phyloP scores from a whole-genome alignment of 2,329 filamentous ascomycete genomes.

The Zymoseptoria brevis region DNA sequence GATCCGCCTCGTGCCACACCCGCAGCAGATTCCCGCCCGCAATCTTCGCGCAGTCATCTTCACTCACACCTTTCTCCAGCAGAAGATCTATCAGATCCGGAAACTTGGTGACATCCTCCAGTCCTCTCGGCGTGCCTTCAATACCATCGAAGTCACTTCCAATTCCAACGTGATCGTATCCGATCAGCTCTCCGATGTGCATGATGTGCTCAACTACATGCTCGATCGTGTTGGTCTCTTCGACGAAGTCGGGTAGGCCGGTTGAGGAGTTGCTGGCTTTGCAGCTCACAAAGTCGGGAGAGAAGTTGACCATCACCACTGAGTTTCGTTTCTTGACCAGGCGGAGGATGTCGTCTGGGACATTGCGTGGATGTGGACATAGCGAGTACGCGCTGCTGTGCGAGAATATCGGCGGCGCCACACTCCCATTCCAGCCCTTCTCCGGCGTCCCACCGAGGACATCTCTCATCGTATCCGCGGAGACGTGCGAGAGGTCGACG shows the following conservation, averaged over 20 bases:
- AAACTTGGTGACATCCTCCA: conserved; percentile 81
- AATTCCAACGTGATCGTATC: conserved; percentile 79
- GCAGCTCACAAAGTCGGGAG: conserved; percentile 75
- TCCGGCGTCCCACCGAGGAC: conserved; percentile 52
- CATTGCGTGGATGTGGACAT: conserved; percentile 84
- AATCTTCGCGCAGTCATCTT: conserved; percentile 65
- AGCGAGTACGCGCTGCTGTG: conserved; percentile 75
- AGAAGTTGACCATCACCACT: conserved; percentile 87
- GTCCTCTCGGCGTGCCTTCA: conserved; percentile 54
- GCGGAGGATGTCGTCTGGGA: conserved; percentile 72
- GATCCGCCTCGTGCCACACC: conserved; percentile 75
- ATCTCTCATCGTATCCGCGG: conserved; percentile 75
- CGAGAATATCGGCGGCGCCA: conserved; percentile 78
- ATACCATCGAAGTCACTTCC: conserved; percentile 89
- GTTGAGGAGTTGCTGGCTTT: conserved; percentile 46
- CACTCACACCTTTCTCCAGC: conserved; percentile 63
- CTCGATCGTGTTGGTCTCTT: conserved; percentile 61
- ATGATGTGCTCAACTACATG: conserved; percentile 75
- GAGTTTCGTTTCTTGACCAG: conserved; percentile 66
- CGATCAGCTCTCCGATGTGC: conserved; percentile 74
- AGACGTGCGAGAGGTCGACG: conserved; percentile 77
- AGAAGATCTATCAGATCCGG: conserved; percentile 71
- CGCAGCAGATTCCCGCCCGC: conserved; percentile 73
- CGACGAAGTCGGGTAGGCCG: conserved; percentile 59
- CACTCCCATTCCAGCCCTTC: conserved; percentile 59